Evolutionary conservation across 768 basidiomycete genomes (phyloP).

Genomic region (Rickenella mellea): DNA sequence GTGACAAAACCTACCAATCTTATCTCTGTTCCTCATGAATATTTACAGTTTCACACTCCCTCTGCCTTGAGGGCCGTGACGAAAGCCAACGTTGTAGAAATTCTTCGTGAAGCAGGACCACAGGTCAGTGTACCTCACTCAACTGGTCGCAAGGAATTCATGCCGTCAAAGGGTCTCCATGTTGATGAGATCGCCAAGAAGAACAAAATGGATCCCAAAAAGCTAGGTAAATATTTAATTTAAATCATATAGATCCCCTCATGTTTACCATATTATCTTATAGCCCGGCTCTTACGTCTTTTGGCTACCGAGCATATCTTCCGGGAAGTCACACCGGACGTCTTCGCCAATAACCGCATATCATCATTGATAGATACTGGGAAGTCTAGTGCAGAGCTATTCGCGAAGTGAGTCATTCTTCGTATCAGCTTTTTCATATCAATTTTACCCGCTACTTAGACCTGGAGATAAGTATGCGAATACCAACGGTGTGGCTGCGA

Average conservation of each 20-base stretch:
- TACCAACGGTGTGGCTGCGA: conserved; percentile 58
- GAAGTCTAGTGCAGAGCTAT: conserved; percentile 40
- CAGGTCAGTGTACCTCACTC: not conserved
- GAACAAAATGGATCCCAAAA: conserved; percentile 22
- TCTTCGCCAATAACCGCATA: conserved; percentile 64
- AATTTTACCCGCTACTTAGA: conserved; percentile 20
- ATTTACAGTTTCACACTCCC: conserved; percentile 57
- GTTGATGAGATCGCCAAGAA: conserved; percentile 30
- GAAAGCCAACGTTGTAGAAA: conserved; percentile 60
- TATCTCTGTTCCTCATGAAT: not conserved
- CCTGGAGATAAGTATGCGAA: conserved; percentile 57
- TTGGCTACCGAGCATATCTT: conserved; percentile 74
- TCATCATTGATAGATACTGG: conserved; percentile 64
- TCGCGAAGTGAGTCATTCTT: conserved; percentile 29
- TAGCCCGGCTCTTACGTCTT: conserved; percentile 66
- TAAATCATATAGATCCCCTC: not conserved
- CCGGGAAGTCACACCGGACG: conserved; percentile 57
- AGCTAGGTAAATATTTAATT: conserved; percentile 35
- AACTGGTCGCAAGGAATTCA: not conserved
- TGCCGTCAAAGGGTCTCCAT: conserved; percentile 27
- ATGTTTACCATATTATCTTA: conserved; percentile 3
- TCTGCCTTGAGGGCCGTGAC: conserved; percentile 68
- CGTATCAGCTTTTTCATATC: not conserved
- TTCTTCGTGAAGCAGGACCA: conserved; percentile 56
- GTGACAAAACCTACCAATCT: conserved; percentile 1